Conservation (phyloP, 305 asterid species). For the Fraxinus velutina region DNA sequence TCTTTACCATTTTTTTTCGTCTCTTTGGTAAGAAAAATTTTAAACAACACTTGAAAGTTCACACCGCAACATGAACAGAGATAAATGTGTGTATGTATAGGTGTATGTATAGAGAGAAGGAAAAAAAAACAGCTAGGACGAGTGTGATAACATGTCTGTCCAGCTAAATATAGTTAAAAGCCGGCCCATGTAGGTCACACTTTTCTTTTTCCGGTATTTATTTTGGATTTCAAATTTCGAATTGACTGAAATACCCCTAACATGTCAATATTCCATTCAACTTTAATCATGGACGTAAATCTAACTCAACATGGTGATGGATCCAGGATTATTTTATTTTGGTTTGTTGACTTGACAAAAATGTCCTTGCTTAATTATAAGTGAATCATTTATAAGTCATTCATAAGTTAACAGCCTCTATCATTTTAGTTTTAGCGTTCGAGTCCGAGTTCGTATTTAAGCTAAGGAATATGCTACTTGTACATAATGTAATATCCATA, state of each 20-base stretch:
- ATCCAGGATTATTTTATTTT: background rate
- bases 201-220: slow-evolving; percentile 44
- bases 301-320: background rate
- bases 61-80: background rate
- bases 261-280: slow-evolving; percentile 29
- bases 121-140: slow-evolving; percentile 36
- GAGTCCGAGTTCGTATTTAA: background rate
- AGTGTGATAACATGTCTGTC: slow-evolving; percentile 49
- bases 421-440: background rate
- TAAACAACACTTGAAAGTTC: background rate
- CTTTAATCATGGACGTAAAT: background rate
- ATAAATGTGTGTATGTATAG: background rate
- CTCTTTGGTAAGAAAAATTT: background rate
- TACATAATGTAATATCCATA: too few relatives aligned
- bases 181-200: slow-evolving; percentile 56
- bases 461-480: too few relatives aligned
- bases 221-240: slow-evolving; percentile 45
- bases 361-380: background rate
- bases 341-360: background rate
- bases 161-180: slow-evolving; percentile 67
- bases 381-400: background rate
- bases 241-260: slow-evolving; percentile 32
- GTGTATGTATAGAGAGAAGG: background rate
- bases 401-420: background rate
- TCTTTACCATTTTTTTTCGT: background rate